These are phyloP conservation scores for Pythium periplocum DNA, from an alignment of 352 stramenopile species.

Conservation along the genomic window DNA sequence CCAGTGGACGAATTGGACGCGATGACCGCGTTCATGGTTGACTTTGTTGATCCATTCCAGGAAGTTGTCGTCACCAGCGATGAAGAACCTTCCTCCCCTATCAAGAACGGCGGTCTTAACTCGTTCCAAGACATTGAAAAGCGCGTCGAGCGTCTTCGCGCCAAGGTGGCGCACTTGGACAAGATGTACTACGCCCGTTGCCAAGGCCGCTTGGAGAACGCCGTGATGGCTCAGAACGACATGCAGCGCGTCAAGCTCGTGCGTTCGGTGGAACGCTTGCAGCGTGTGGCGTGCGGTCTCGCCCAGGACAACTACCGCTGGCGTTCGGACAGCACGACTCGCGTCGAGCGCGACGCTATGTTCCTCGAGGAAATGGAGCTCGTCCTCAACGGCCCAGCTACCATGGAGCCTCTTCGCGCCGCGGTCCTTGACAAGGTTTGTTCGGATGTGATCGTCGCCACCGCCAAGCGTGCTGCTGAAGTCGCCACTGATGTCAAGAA, in stretches of 20 bases:
- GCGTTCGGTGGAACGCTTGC: slow-evolving; percentile 42
- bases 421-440: slow-evolving; percentile 15
- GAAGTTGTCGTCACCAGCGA: slow-evolving; percentile 20
- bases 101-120: slow-evolving; percentile 7
- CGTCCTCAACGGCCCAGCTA: slow-evolving; percentile 9
- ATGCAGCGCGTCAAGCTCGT: slow-evolving; percentile 47
- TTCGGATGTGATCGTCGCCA: slow-evolving; percentile 14
- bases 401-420: slow-evolving; percentile 8
- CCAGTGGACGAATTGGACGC: slow-evolving; percentile 60
- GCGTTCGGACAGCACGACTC: slow-evolving; percentile 6
- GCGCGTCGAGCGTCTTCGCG: slow-evolving; percentile 39
- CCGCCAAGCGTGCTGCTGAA: slow-evolving; percentile 11
- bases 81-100: slow-evolving; percentile 14
- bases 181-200: slow-evolving; percentile 64
- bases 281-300: slow-evolving; percentile 41
- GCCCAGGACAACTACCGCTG: slow-evolving; percentile 39
- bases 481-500: background rate
- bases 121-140: slow-evolving; percentile 23
- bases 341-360: slow-evolving; percentile 11
- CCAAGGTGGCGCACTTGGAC: slow-evolving; percentile 43
- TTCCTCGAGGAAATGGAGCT: slow-evolving; percentile 15
- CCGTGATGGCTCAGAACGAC: slow-evolving; percentile 5
- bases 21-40: slow-evolving; percentile 54
- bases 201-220: slow-evolving; percentile 22
- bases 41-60: slow-evolving; percentile 58